These are phyloP conservation scores for Purshia tridentata DNA, from an alignment of 306 rosid species.

Conservation along the genomic window DNA sequence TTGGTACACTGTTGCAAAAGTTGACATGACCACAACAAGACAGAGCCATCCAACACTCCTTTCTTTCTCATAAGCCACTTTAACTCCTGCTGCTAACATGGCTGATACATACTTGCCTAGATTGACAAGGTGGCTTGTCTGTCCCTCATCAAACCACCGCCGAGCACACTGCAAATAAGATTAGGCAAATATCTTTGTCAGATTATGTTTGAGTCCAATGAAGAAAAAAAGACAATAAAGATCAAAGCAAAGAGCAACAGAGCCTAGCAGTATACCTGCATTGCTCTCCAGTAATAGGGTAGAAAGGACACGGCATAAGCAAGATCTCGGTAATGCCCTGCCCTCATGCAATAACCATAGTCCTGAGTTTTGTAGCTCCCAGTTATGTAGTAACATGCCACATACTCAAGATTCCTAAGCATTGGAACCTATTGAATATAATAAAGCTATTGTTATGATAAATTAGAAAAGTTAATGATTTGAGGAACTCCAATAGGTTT, in stretches of 20 bases:
- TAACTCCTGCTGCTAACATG: slow-evolving; percentile 98
- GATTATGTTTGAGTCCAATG: not conserved
- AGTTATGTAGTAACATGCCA: slow-evolving; percentile 91
- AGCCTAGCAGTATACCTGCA: slow-evolving; percentile 62
- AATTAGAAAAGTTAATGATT: not conserved
- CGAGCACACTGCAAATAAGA: slow-evolving; percentile 72
- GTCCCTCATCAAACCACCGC: slow-evolving; percentile 96
- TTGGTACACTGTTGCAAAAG: slow-evolving; percentile 91
- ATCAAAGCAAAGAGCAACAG: not conserved
- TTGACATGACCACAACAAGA: slow-evolving; percentile 81
- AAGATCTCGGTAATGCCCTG: slow-evolving; percentile 70
- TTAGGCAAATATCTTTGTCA: not conserved
- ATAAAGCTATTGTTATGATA: not conserved
- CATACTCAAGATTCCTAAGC: slow-evolving; percentile 83
- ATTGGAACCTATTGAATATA: slow-evolving; percentile 63
- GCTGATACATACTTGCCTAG: slow-evolving; percentile 97
- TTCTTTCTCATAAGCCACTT: slow-evolving; percentile 93
- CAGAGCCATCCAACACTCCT: slow-evolving; percentile 72
- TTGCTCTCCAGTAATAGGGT: slow-evolving; percentile 98
- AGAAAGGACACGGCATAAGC: slow-evolving; percentile 91
- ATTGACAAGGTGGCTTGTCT: slow-evolving; percentile 80
- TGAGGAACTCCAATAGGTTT: not conserved
- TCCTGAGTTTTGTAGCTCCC: slow-evolving; percentile 95
- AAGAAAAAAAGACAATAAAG: not conserved
- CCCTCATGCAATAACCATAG: slow-evolving; percentile 79